phyloP scores from a whole-genome alignment of 164 flowering plant genomes.

The Nelumbo lutea region DNA sequence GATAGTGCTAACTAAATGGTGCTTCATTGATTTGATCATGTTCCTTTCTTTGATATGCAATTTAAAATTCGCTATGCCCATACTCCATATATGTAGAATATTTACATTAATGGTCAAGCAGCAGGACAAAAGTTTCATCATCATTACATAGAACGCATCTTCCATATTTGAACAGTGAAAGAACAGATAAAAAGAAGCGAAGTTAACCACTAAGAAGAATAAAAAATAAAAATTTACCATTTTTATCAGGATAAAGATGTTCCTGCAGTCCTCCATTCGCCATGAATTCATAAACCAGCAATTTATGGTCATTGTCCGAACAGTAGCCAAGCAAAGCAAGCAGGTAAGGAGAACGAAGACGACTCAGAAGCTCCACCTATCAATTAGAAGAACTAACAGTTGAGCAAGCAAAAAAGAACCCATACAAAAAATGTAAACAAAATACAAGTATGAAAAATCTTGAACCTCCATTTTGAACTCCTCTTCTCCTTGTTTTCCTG shows the following conservation, averaged over 20 bases:
- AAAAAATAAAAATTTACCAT: conserved; percentile 34
- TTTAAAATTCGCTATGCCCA: too few species aligned
- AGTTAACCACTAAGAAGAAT: not conserved
- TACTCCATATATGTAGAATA: too few species aligned
- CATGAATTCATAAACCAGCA: conserved; percentile 93
- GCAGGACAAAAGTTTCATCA: too few species aligned
- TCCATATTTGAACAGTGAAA: not conserved
- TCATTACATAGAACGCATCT: not conserved
- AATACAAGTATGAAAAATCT: not conserved
- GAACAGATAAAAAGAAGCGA: not conserved
- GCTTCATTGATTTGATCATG: too few species aligned
- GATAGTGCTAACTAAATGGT: too few species aligned
- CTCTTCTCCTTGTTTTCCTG: conserved; percentile 90
- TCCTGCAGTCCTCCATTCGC: conserved; percentile 91
- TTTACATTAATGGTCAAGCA: too few species aligned
- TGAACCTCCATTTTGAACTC: conserved; percentile 89
- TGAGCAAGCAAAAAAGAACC: not conserved
- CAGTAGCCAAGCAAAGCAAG: conserved; percentile 85
- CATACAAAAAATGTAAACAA: not conserved
- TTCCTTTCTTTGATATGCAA: too few species aligned
- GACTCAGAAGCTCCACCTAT: conserved; percentile 85
- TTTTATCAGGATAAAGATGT: conserved; percentile 60
- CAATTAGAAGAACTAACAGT: conserved; percentile 8
- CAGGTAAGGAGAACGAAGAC: conserved; percentile 73
- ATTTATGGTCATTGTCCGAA: conserved; percentile 57